Base-by-base conservation (phyloP, 2,329 filamentous ascomycete species). In the Pseudopyricularia cyperi region DNA sequence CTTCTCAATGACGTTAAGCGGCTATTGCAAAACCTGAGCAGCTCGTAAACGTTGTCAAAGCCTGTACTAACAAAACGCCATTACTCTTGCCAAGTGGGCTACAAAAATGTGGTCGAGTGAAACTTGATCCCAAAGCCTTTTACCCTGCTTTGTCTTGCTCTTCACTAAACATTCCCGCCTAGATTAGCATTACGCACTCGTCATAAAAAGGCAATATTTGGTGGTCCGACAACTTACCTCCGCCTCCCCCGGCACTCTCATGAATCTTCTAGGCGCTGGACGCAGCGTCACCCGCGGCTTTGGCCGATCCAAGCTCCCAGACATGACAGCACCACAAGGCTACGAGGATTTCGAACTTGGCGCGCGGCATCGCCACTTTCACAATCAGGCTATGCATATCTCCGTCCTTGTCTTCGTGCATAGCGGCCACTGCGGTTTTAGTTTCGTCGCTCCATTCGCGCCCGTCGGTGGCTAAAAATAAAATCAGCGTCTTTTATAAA, bases 321-420 rank as follows among this genome's bases (percentile, higher is more conserved):
- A 49, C 47, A 15, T 49, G 47, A 17, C 32, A 49, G 17, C 47
- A 49, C 47, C 47, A 49, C 47, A 49, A 22, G 1, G 47, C 47
- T 34, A 49, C 47, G 30, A 49, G 47, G 30, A 48, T 48, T 14
- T 48, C 47, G 15, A 48, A 35, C 30, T 24, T 33, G 47, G 11
- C 47, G 47, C 30, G 47, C 32, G 47, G 30, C 32, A 48, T 24
- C 17, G 47, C 32, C 12, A 15, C 47, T 17, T 19, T 48, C 8
- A 48, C 47, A 8, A 15, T 24, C 32, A 48, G 7, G 30, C 30
- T 35, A 24, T 48, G 17, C n/a, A 12, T 12, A 14, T 24, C 15
- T 4, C 17, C 30, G 9, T 35, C 30, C 24, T 48, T 48, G 8
- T 48, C 47, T n/a, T 48, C n/a, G 11, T 26, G 30, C 47, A 35